Evolutionary conservation across 306 rosid species (phyloP), one percentile per base, ranked within the genome.

Genomic region (Quercus mongolica): DNA sequence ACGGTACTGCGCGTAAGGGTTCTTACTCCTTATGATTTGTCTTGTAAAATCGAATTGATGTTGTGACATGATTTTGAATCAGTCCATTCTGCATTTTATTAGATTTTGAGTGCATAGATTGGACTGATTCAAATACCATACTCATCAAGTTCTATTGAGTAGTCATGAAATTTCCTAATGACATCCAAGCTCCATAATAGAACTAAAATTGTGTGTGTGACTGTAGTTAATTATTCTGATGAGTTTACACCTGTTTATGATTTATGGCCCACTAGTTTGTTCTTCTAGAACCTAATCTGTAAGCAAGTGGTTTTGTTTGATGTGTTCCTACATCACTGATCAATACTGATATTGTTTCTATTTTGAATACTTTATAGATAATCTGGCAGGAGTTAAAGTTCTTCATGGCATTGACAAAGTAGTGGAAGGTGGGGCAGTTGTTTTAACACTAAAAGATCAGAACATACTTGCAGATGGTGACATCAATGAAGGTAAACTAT

Each of bases 401-500:
- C 96, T 95, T 79, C 97, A 93, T 83, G 99, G 98, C 74, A 56
- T 95, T 70, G 98, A 95, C 80, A 95, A 92, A 93, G 98, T 93
- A 78, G 84, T 91, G 69, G 97, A 91, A 85, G 99, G 99, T 1
- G 98, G 96, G 44, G 93, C 96, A 17, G 97, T 95, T 80, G 98
- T 95, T 81, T 83, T 95, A 79, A 95, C 99, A 4, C 94, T 95
- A 79, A 95, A 88, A 86, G 99, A 93, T 91, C 98, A 91, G 86
- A 92, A 81, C 25, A 76, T 95, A 82, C 94, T 93, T 38, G 94
- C 98, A 77, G 93, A 83, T 75, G 98, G 98, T 73, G 94, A 88
- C 78, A 12, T 95, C 81, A 95, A 95, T 84, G 91, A 89, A 90
- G 98, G 97, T 95, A 85, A 76, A 55, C 78, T 76, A 33, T 44